Base-by-base conservation (phyloP, 768 basidiomycete genomes). In the Leccinum uliginosum region DNA sequence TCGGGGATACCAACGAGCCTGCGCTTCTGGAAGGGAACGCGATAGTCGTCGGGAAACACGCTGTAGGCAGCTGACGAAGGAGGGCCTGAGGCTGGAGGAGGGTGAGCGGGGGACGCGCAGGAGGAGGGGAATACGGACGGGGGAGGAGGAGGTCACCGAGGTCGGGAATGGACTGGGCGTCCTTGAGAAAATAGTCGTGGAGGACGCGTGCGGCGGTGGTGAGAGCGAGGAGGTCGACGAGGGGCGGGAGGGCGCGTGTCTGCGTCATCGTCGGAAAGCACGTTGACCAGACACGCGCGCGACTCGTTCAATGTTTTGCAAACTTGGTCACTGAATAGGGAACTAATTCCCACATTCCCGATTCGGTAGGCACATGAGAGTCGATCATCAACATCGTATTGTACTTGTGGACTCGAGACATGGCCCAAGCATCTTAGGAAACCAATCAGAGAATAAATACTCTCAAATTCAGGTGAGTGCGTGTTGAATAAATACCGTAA, bases 401-500 rank as follows among this genome's bases (percentile, higher is more conserved):
- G n/a, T n/a, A n/a, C n/a, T n/a, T n/a, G n/a, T n/a, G n/a, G n/a
- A n/a, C n/a, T n/a, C n/a, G 27, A 29, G 27, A 29, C 27, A 29
- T 10, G 27, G 29, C 12, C 29, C 29, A 30, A 30, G 30, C 30
- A 30, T 30, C 11, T 10, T 30, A 30, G 11, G 11, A 30, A 11
- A 30, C 5, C 29, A 11, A 30, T 12, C 30, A 30, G 30, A 30
- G 5, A 30, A 11, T 6, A 3, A 34, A 34, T 27, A 8, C 8
- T 27, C 27, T 27, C 27, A 27, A 27, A 8, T 27, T 4, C n/a
- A n/a, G n/a, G n/a, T 92, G 30, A 32, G 30, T 12, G 30, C 30
- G 82, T 67, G 83, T 93, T 61, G 90, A 93, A 70, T 84, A 89
- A 93, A 70, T 84, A 89, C 63, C 83, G 94, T 63, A 87, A 88